phyloP scores from a whole-genome alignment of 2,329 filamentous ascomycete genomes.

The Neoarthrinium moseri region DNA sequence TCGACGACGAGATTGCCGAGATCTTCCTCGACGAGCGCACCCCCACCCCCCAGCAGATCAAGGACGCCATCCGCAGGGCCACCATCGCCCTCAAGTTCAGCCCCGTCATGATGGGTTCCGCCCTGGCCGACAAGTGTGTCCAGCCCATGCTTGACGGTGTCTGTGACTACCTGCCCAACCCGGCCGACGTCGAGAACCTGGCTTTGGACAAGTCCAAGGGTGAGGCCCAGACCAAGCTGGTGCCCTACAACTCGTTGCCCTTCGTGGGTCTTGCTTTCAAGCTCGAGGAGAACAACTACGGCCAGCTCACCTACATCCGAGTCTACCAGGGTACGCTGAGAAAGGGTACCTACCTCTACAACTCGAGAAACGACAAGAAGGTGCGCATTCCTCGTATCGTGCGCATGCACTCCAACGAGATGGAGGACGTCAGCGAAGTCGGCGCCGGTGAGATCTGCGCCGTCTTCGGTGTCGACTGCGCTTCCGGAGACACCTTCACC shows the following conservation, averaged over 20 bases:
- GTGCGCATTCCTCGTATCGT: slow-evolving; percentile 96
- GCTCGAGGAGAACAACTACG: slow-evolving; percentile 97
- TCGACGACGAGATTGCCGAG: slow-evolving; percentile 97
- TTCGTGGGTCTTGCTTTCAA: slow-evolving; percentile 98
- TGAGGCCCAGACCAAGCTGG: slow-evolving; percentile 80
- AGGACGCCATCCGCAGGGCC: slow-evolving; percentile 84
- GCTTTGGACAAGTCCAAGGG: slow-evolving; percentile 79
- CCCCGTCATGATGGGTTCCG: slow-evolving; percentile 94
- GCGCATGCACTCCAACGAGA: slow-evolving; percentile 98
- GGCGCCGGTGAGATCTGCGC: slow-evolving; percentile 97
- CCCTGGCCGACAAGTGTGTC: slow-evolving; percentile 88
- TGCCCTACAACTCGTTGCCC: slow-evolving; percentile 89
- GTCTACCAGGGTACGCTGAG: slow-evolving; percentile 92
- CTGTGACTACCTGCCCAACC: slow-evolving; percentile 93
- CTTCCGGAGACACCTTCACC: slow-evolving; percentile 96
- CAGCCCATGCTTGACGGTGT: slow-evolving; percentile 97
- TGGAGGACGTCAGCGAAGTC: slow-evolving; percentile 93
- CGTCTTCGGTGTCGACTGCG: slow-evolving; percentile 96
- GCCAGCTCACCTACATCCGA: slow-evolving; percentile 95
- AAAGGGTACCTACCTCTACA: slow-evolving; percentile 90
- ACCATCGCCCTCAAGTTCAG: slow-evolving; percentile 91
- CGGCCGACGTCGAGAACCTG: slow-evolving; percentile 82
- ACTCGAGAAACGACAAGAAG: slow-evolving; percentile 92
- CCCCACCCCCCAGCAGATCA: slow-evolving; percentile 80
- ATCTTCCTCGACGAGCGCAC: slow-evolving; percentile 85